A percentile compares a stretch with the other conserved stretches of the same genome.
Conservation (phyloP, 371 early-diverging fungal genomes). For the Phascolomyces articulosus region DNA sequence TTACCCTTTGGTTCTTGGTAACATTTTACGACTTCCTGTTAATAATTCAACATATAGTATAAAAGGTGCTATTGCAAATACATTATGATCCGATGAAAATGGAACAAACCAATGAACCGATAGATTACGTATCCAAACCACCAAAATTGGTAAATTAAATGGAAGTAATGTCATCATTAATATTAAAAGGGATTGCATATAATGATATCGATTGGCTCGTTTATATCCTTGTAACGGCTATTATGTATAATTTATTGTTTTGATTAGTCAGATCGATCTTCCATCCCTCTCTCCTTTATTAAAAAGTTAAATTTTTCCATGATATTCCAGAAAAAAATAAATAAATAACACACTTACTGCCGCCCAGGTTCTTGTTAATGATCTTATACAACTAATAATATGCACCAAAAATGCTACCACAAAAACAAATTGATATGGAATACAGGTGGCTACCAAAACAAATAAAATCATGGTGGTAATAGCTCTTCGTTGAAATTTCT, state of each 20-base stretch:
- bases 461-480: conserved; percentile 61
- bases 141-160: conserved; percentile 58
- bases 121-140: conserved; percentile 69
- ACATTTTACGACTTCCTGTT: conserved; percentile 41
- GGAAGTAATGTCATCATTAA: conserved; percentile 63
- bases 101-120: conserved; percentile 67
- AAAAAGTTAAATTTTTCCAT: not conserved
- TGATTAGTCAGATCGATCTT: no score
- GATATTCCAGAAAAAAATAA: not conserved
- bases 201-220: conserved; percentile 59
- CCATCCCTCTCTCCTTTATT: no score
- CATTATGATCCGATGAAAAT: conserved; percentile 62
- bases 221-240: conserved; percentile 18
- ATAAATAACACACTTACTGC: conserved; percentile 32
- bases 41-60: conserved; percentile 58
- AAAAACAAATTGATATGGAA: conserved; percentile 86
- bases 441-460: conserved; percentile 72
- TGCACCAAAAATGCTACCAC: conserved; percentile 78
- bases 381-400: conserved; percentile 64
- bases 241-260: not conserved
- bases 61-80: conserved; percentile 61
- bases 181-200: conserved; percentile 58
- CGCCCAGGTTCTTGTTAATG: conserved; percentile 43
- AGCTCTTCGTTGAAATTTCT: conserved; percentile 54
- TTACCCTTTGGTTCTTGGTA: conserved; percentile 55